phyloP scores from a whole-genome alignment of 2,329 filamentous ascomycete genomes.

The Dactylellina drechsleri region DNA sequence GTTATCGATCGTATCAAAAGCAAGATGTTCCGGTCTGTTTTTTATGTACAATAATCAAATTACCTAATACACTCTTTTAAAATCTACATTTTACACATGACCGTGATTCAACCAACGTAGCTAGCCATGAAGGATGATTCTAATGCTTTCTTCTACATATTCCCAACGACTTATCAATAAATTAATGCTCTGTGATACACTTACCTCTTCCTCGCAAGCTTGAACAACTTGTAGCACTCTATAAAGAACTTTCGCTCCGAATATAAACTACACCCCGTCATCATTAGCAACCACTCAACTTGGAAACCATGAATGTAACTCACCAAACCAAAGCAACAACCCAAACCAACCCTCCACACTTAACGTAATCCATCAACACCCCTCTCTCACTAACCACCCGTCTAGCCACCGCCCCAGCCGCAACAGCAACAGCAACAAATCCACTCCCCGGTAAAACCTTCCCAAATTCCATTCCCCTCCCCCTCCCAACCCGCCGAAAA shows the following conservation, averaged over 20 bases:
- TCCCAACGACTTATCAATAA: too few relatives aligned
- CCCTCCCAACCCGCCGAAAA: conserved; percentile 63
- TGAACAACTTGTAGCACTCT: conserved; percentile 45
- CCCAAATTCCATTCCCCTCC: conserved; percentile 20
- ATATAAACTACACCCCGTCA: conserved; percentile 35
- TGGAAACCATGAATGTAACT: conserved; percentile 18
- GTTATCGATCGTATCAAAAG: too few relatives aligned
- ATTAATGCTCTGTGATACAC: not conserved
- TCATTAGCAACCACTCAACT: not conserved
- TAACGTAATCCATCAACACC: conserved; percentile 45
- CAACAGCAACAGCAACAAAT: conserved; percentile 54
- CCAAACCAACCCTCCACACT: conserved; percentile 36
- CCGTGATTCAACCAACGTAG: too few relatives aligned
- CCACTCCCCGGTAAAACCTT: conserved; percentile 52
- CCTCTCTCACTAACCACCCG: conserved; percentile 48
- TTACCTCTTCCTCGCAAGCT: conserved; percentile 23
- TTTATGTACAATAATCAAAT: conserved; percentile 11
- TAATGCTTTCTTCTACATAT: too few relatives aligned
- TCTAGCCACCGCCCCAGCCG: conserved; percentile 54
- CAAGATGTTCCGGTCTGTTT: conserved; percentile 9
- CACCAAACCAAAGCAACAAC: conserved; percentile 54
- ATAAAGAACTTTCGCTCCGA: conserved; percentile 47
- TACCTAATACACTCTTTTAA: conserved; percentile 7
- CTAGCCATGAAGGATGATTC: too few relatives aligned
- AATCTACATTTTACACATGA: too few relatives aligned